These are phyloP conservation scores for Ustilago bromivora DNA, from an alignment of 1,284 basidiomycete genomes.

Conservation along the genomic window DNA sequence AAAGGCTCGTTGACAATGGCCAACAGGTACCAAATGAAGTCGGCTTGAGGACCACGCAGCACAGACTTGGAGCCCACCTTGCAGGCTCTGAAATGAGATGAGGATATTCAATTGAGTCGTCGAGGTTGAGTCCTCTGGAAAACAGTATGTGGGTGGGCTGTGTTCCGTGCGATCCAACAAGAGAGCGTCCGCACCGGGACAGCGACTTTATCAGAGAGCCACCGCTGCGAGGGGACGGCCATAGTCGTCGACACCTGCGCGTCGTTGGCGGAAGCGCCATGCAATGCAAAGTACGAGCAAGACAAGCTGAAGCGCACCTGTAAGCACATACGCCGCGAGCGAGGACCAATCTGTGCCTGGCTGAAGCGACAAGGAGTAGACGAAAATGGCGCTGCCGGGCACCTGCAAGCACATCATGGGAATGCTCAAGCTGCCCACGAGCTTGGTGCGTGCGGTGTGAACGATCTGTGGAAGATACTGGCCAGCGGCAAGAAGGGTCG, in stretches of 20 bases:
- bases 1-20: background rate
- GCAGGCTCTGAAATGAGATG: slow-evolving; percentile 2
- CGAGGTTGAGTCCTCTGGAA: slow-evolving; percentile 2
- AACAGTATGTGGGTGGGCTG: background rate
- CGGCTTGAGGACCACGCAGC: background rate
- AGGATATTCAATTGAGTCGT: slow-evolving; percentile 1
- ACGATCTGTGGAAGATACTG: slow-evolving; percentile 90
- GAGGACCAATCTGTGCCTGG: slow-evolving; percentile 64
- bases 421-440: slow-evolving; percentile 91
- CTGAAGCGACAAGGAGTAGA: slow-evolving; percentile 74
- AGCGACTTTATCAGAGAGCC: slow-evolving; percentile 15
- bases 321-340: slow-evolving; percentile 78
- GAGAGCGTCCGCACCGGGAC: background rate
- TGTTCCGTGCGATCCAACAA: slow-evolving; percentile 9
- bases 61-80: background rate
- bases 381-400: slow-evolving; percentile 89
- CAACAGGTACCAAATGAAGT: slow-evolving; percentile 9
- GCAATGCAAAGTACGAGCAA: slow-evolving; percentile 75
- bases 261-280: slow-evolving; percentile 74
- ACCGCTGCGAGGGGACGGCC: slow-evolving; percentile 76
- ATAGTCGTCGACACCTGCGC: slow-evolving; percentile 90
- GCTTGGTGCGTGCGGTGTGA: slow-evolving; percentile 80
- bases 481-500: slow-evolving; percentile 80
- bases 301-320: slow-evolving; percentile 85
- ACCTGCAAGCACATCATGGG: slow-evolving; percentile 95